Percentiles rank a stretch among this genome's conserved stretches.
Evolutionary conservation across 305 asterid genomes (phyloP).

Genomic region (Coffea humblotiana): DNA sequence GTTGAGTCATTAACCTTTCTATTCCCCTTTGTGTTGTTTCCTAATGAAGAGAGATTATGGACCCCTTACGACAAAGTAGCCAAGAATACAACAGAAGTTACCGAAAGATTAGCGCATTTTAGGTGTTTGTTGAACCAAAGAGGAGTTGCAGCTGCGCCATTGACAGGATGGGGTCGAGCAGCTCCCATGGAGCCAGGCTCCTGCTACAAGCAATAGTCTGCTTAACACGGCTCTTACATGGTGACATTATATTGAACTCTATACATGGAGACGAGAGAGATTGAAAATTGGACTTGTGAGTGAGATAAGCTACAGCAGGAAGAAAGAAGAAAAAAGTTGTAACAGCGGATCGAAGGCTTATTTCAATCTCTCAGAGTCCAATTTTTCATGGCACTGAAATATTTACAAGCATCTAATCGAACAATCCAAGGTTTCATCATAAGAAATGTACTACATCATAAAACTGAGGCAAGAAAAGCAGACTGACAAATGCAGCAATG

Average conservation of each 20-base stretch:
- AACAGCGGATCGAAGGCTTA: too few species aligned
- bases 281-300: too few species aligned
- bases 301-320: too few species aligned
- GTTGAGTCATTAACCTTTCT: background rate
- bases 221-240: too few species aligned
- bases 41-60: conserved; percentile 82
- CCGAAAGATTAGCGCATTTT: conserved; percentile 58
- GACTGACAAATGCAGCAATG: too few species aligned
- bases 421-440: too few species aligned
- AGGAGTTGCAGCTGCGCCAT: conserved; percentile 87
- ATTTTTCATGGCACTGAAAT: too few species aligned
- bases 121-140: conserved; percentile 85
- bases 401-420: too few species aligned
- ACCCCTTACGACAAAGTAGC: conserved; percentile 57
- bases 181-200: conserved; percentile 84
- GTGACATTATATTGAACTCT: background rate
- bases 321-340: too few species aligned
- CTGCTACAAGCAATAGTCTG: conserved; percentile 55
- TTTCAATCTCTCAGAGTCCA: too few species aligned
- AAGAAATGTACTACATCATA: too few species aligned
- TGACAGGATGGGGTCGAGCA: conserved; percentile 58
- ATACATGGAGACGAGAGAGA: background rate
- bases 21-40: background rate
- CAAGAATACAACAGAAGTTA: conserved; percentile 50
- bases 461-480: too few species aligned